A percentile compares a stretch with the other conserved stretches of the same genome.
Conservation (phyloP, 768 basidiomycete species). For the Phylloporus arenicola region DNA sequence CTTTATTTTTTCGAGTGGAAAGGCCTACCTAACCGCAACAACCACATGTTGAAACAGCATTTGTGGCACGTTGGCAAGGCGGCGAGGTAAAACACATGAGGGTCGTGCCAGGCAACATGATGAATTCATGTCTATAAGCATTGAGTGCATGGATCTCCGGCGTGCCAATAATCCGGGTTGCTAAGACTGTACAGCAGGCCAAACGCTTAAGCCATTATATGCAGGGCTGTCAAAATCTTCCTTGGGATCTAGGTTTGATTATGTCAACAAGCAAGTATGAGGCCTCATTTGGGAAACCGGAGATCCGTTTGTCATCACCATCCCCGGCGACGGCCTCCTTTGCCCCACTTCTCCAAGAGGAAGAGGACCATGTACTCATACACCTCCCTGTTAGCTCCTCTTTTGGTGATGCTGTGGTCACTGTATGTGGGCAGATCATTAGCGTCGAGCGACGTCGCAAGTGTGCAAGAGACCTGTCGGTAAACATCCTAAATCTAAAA, state of each 20-base stretch:
- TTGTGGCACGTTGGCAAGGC: no score
- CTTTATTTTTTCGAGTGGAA: no score
- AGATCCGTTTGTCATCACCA: conserved; percentile 36
- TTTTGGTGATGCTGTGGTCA: conserved; percentile 68
- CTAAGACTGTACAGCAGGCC: neutral
- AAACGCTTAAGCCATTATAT: neutral
- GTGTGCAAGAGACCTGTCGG: conserved; percentile 66
- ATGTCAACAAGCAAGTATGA: conserved; percentile 6
- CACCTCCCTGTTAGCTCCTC: conserved; percentile 80
- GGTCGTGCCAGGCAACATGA: neutral
- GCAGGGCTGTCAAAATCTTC: neutral
- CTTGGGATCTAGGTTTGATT: neutral
- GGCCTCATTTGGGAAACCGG: neutral
- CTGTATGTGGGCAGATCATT: conserved; percentile 35
- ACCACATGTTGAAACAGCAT: no score
- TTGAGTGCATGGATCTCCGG: neutral
- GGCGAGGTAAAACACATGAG: neutral
- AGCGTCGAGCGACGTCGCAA: conserved; percentile 1
- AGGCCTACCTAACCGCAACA: no score
- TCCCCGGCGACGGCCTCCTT: conserved; percentile 60
- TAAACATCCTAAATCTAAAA: conserved; percentile 93
- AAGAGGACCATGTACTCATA: conserved; percentile 84
- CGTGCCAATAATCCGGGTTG: neutral
- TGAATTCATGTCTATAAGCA: neutral
- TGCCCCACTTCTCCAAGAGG: conserved; percentile 91